Base-by-base conservation (phyloP, 1,139 yeast genomes). In the Candida sp. region DNA sequence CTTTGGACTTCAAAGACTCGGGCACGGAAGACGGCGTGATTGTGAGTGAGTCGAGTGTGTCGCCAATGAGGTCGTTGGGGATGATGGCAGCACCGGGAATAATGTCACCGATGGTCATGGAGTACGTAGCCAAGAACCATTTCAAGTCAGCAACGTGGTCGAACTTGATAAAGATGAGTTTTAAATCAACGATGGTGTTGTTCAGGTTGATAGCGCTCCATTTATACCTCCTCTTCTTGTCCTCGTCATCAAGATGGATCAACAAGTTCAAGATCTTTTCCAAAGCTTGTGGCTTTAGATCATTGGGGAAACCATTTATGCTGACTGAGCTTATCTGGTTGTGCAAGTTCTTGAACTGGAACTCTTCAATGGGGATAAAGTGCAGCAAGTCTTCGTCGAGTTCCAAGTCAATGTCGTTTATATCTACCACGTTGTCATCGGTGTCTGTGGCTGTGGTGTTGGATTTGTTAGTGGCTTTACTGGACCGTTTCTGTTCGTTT, bases 271-370 rank as follows among this genome's bases (percentile, higher is more conserved):
- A 55, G 1, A 72, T 53, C 34, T 58, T 58, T 54, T 77, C 83
- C 7, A 76, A 61, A 0, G 63, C 62, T 5, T 58, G 53, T 32
- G 55, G 59, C 28, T 67, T 62, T 7, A 77, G 54, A 31, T 62
- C 61, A 43, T 31, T 52, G 4, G 79, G 78, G 50, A 78, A 71
- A 44, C 66, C 65, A 33, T 65, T 65, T 7, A 80, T 57, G 1
- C 70, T 60, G 3, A 78, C 62, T 5, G 76, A 69, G 47, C 69
- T 58, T 3, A 78, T 50, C 53, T 80, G 83, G 28, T 78, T 73
- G 32, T 67, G 66, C 44, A 75, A 57, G 42, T 67, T 72, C 3
- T 51, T 51, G 0, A 80, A 79, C 3, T 56, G 52, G 27, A 78
- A 66, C 1, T 53, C 52, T 5, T 62, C 60, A 11, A 78, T 62